Percentiles rank a stretch among this genome's conserved stretches.
Evolutionary conservation across 345 rosid genomes (phyloP).

Genomic region (Alliaria petiolata): DNA sequence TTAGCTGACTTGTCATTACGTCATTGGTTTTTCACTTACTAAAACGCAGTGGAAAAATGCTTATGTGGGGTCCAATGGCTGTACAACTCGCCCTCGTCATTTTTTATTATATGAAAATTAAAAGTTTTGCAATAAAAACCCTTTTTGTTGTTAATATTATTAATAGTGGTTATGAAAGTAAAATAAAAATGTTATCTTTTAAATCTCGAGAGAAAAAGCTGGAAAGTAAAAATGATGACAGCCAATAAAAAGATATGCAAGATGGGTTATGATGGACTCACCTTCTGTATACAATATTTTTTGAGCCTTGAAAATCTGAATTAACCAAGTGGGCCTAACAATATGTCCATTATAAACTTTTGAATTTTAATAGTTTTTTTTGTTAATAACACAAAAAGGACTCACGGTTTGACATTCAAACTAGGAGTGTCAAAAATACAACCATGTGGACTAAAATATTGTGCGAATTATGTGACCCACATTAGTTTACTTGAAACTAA

Average conservation of each 20-base stretch:
- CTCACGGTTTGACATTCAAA: no score
- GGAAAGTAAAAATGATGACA: conserved; percentile 11
- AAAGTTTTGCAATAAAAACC: not conserved
- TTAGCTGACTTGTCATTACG: not conserved
- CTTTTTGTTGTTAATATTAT: not conserved
- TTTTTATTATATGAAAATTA: not conserved
- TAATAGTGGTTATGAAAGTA: not conserved
- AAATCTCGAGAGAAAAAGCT: conserved; percentile 21
- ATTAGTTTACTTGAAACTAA: no score
- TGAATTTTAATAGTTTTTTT: no score
- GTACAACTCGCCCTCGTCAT: not conserved
- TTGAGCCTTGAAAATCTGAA: not conserved
- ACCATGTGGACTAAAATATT: no score
- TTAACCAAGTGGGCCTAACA: not conserved
- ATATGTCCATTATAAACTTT: not conserved
- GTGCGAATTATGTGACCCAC: no score
- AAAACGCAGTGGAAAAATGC: not conserved
- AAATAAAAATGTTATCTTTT: not conserved
- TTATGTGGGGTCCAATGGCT: not conserved
- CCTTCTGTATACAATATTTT: not conserved
- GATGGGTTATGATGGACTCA: conserved; percentile 21
- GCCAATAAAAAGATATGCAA: not conserved
- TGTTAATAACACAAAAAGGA: not conserved
- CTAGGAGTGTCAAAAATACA: no score
- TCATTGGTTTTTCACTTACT: not conserved